Conservation (phyloP, 208 protist genomes). For the Balamuthia mandrillaris region DNA sequence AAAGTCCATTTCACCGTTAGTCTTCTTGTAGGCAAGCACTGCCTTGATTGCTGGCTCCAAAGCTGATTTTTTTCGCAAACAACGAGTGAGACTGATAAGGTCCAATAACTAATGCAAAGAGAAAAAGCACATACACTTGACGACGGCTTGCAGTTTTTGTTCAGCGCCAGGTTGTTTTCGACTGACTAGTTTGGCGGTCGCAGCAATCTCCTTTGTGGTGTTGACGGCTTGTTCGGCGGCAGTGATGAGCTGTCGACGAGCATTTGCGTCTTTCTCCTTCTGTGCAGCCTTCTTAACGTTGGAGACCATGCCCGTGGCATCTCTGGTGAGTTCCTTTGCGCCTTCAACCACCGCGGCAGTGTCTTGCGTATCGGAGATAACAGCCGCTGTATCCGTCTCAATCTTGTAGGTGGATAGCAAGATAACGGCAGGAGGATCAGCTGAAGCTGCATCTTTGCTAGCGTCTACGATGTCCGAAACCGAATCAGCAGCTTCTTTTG, state of each 20-base stretch:
- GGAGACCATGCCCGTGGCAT: too few relatives aligned
- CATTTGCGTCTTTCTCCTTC: neutral
- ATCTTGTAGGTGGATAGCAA: conserved; percentile 28
- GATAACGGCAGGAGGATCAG: neutral
- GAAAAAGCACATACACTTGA: too few relatives aligned
- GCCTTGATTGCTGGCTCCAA: conserved; percentile 38
- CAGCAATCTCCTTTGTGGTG: neutral
- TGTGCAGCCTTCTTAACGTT: conserved; percentile 15
- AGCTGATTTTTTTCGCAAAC: too few relatives aligned
- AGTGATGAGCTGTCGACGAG: conserved; percentile 5
- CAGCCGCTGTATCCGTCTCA: neutral
- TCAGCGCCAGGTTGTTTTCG: neutral
- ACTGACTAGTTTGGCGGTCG: neutral
- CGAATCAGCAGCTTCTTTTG: conserved; percentile 23
- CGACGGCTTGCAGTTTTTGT: conserved; percentile 1
- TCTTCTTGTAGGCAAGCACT: conserved; percentile 35
- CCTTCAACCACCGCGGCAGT: conserved; percentile 18
- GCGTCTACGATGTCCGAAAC: conserved; percentile 37
- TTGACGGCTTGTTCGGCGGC: conserved; percentile 12
- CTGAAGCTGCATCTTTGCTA: conserved; percentile 35
- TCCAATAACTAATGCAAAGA: too few relatives aligned
- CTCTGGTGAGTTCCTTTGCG: conserved; percentile 26
- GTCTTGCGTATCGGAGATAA: conserved; percentile 20
- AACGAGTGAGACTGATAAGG: too few relatives aligned
- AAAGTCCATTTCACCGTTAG: conserved; percentile 31